Base-by-base conservation (phyloP, 129 eudicot genomes). In the Flaveria trinervia region DNA sequence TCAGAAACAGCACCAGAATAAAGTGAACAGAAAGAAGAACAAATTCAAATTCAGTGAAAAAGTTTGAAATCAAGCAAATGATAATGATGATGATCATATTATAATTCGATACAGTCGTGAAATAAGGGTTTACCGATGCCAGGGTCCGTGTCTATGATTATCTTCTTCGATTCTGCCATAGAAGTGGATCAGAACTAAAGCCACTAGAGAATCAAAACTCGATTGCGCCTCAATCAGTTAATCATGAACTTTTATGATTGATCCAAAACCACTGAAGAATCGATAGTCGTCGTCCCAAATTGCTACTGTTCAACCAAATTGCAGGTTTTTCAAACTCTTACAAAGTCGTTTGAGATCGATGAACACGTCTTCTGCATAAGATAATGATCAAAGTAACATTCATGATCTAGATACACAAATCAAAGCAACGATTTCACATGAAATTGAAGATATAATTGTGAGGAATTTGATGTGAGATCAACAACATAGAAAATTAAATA, bases 81-180 rank as follows among this genome's bases (percentile, higher is more conserved):
- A 16, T 61, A 16, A 56, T 30, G 73, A 44, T 45, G 43, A 68
- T 68, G 16, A 23, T 30, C 36, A 30, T 66, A 18, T 14, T 39
- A 33, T 14, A 1, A 77, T 52, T 77, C 20, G 0, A 52, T 45
- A 41, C 17, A 70, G 3, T 69, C 33, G 28, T 10, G 56, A 71
- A 77, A 33, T 18, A 7, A 49, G 33, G 54, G 66, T 18, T 65
- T 88, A 93, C 98, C 98, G 28, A 93, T 87, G 46, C 98, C 98
- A 15, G 97, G 98, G 13, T 93, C 98, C 5, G 98, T 93, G 83
- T 93, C 98, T 64, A 93, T 90, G 82, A 93, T 90, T 80, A 93
- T 83, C 88, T 93, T 93, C 87, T 89, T 89, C 57, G 77, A 87
- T 62, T 52, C 85, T 28, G 82, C 85, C 92, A 87, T 87, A 7